Evolutionary conservation across 129 eudicot genomes (phyloP), one percentile per base, ranked within the genome.

Genomic region (Centaurea solstitialis): DNA sequence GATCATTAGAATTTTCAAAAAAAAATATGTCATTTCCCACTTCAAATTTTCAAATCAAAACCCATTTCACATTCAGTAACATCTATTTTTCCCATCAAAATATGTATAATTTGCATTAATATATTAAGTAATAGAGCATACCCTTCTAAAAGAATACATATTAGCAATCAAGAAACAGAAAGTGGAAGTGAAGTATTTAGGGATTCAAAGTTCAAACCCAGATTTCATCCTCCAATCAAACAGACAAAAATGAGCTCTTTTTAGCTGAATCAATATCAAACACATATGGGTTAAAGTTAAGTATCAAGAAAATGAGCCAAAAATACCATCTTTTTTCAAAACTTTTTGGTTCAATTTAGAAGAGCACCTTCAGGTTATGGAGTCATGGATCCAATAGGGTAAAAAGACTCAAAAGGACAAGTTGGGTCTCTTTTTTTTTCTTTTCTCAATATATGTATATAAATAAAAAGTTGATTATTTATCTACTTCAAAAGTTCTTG

Each of bases 371-470:
- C 75, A 66, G 68, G 12, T 76, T 24, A 69, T 68, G 70, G 77
- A 81, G 12, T 76, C 47, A 69, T 76, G 76, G 77, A 81, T 76
- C 80, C 76, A 47, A 30, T 67, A 43, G 76, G 67, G 68, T 47
- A 72, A 80, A 72, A 80, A 72, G 61, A 47, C 22, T 68, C 24
- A 12, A 75, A 82, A 68, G 40, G 76, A 47, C 37, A n/a, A 45
- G 65, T 39, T 74, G 74, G 73, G 84, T 74, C 68, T 40, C 13
- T 65, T 22, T 61, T 43, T 13, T 70, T 43, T n/a, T n/a, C n/a
- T n/a, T 30, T 40, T 69, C 73, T 69, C 45, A 7, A 1, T 33
- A 67, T 4, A 37, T 73, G n/a, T n/a, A n/a, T n/a, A 11, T 62
- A 76, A 22, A 76, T 39, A 26, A 26, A 26, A 26, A 26, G 30